phyloP scores from a whole-genome alignment of 495 filamentous ascomycete species.

The Trichocladium uniseriatum region DNA sequence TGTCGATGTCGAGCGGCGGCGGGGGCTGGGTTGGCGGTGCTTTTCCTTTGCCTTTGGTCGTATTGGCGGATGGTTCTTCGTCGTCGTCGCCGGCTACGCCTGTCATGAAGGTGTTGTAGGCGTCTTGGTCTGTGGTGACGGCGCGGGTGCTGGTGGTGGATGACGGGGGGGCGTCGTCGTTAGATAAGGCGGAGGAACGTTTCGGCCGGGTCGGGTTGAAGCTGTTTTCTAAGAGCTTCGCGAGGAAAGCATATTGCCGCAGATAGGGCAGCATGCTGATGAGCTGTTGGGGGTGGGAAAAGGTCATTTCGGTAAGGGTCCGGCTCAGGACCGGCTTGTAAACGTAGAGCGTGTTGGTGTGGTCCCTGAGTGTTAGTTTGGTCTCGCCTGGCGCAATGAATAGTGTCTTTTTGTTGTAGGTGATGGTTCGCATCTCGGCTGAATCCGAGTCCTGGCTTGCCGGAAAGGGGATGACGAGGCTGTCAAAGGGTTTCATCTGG shows the following conservation, averaged over 20 bases:
- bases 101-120: constrained; percentile 29
- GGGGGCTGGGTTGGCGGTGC: too few species aligned
- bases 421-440: constrained; percentile 31
- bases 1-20: constrained; percentile 33
- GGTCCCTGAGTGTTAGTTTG: constrained; percentile 33
- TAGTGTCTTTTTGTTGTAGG: constrained; percentile 25
- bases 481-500: constrained; percentile 56
- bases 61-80: not conserved
- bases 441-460: constrained; percentile 28
- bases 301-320: constrained; percentile 61
- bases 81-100: too few species aligned
- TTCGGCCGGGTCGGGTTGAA: constrained; percentile 29
- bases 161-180: not conserved
- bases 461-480: constrained; percentile 49
- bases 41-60: not conserved
- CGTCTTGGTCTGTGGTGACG: constrained; percentile 22
- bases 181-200: not conserved
- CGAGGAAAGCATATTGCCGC: constrained; percentile 65
- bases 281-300: constrained; percentile 80
- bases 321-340: constrained; percentile 61
- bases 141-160: not conserved
- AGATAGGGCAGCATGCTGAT: constrained; percentile 65
- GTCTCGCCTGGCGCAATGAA: constrained; percentile 31
- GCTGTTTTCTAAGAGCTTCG: constrained; percentile 52
- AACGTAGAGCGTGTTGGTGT: constrained; percentile 61